Evolutionary conservation across 2,329 filamentous ascomycete genomes (phyloP).

Genomic region (Calonectria leucothoes): DNA sequence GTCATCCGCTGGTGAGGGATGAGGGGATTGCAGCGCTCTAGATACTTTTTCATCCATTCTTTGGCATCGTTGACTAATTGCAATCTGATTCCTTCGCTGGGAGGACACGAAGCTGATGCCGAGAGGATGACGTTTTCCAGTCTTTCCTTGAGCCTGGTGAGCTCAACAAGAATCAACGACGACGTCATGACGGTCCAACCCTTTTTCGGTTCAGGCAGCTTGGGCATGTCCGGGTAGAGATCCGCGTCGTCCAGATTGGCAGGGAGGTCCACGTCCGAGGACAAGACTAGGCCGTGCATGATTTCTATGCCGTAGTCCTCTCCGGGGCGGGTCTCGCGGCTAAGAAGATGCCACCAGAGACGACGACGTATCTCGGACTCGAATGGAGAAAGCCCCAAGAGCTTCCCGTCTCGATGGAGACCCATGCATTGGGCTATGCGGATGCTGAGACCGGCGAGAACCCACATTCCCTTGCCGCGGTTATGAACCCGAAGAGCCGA

Average conservation of each 20-base stretch:
- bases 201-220: slow-evolving; percentile 60
- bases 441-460: slow-evolving; percentile 56
- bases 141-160: slow-evolving; percentile 41
- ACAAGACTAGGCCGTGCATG: not conserved
- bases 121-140: slow-evolving; percentile 35
- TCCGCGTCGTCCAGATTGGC: slow-evolving; percentile 67
- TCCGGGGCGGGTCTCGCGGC: slow-evolving; percentile 60
- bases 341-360: slow-evolving; percentile 65
- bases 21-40: slow-evolving; percentile 60
- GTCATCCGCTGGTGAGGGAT: slow-evolving; percentile 56
- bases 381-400: slow-evolving; percentile 61
- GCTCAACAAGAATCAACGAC: slow-evolving; percentile 63
- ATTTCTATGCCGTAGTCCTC: slow-evolving; percentile 65
- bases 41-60: slow-evolving; percentile 33
- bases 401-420: slow-evolving; percentile 62
- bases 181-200: slow-evolving; percentile 66
- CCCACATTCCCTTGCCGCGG: slow-evolving; percentile 51
- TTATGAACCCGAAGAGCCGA: slow-evolving; percentile 46
- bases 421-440: slow-evolving; percentile 63
- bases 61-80: slow-evolving; percentile 49
- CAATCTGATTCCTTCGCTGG: not conserved
- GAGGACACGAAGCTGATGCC: slow-evolving; percentile 20
- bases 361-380: slow-evolving; percentile 67
- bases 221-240: slow-evolving; percentile 56
- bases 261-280: slow-evolving; percentile 61